Percentiles rank a stretch among this genome's conserved stretches.
phyloP scores from a whole-genome alignment of 169 alveolate genomes.

The Theileria annulata region DNA sequence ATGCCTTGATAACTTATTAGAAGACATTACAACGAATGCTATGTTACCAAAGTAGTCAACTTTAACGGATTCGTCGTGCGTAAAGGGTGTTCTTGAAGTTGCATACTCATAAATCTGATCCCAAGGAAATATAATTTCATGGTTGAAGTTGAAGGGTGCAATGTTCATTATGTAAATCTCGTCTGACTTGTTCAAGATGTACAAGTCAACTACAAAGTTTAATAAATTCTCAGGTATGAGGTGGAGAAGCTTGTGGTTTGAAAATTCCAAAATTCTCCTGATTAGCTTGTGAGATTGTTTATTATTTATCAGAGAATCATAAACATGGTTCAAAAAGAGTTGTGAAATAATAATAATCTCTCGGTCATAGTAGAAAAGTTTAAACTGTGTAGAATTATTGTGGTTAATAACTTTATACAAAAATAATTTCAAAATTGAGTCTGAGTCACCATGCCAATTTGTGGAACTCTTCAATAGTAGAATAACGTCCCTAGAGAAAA shows the following conservation, averaged over 20 bases:
- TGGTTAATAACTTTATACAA: slow-evolving; percentile 29
- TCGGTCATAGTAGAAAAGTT: slow-evolving; percentile 19
- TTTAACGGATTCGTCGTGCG: neutral
- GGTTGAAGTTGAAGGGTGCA: slow-evolving; percentile 2
- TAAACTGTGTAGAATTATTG: slow-evolving; percentile 5
- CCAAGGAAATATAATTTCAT: slow-evolving; percentile 16
- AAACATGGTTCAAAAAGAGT: slow-evolving; percentile 44
- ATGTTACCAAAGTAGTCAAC: neutral
- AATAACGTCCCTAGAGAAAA: slow-evolving; percentile 38
- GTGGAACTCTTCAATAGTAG: slow-evolving; percentile 54
- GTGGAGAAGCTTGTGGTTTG: neutral
- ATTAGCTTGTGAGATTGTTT: slow-evolving; percentile 14
- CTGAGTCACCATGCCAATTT: slow-evolving; percentile 28
- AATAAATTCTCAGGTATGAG: neutral
- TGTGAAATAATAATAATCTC: slow-evolving; percentile 34
- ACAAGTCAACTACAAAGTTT: slow-evolving; percentile 12
- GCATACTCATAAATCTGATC: slow-evolving; percentile 15
- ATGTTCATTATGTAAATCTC: slow-evolving; percentile 4
- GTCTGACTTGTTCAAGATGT: slow-evolving; percentile 6
- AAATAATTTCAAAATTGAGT: neutral
- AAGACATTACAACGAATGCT: slow-evolving; percentile 7
- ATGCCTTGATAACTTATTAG: slow-evolving; percentile 19
- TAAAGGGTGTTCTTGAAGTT: slow-evolving; percentile 1
- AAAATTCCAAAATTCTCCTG: neutral
- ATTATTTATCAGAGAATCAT: slow-evolving; percentile 27